Percentiles rank a stretch among this genome's conserved stretches.
These are phyloP conservation scores for Sporothrix dimorphospora DNA, from an alignment of 2,329 filamentous ascomycete genomes.

Conservation along the genomic window DNA sequence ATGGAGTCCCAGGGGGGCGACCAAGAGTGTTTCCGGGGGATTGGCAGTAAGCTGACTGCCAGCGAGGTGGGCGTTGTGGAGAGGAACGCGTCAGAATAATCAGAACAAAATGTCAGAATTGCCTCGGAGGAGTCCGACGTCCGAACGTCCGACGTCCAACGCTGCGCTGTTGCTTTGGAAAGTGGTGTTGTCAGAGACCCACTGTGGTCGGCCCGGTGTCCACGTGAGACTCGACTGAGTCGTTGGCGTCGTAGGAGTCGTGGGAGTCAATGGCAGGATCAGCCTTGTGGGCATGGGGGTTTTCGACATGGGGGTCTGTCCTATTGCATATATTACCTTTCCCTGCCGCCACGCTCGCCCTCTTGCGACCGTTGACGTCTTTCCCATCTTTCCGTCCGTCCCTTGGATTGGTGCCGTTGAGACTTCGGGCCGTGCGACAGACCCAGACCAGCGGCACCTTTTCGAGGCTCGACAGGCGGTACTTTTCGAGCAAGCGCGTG, in stretches of 20 bases:
- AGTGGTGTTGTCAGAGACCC: not conserved
- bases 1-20: not conserved
- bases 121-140: not conserved
- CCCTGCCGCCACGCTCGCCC: too few relatives aligned
- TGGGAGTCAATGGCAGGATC: not conserved
- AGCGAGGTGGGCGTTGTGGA: not conserved
- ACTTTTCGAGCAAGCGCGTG: constrained; percentile 29
- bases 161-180: not conserved
- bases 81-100: too few relatives aligned
- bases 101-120: not conserved
- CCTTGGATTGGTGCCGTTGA: constrained; percentile 31
- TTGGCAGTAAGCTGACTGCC: not conserved
- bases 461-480: constrained; percentile 28
- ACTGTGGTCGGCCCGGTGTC: not conserved
- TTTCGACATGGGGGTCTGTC: too few relatives aligned
- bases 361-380: not conserved
- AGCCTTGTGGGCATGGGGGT: not conserved
- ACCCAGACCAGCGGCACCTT: constrained; percentile 30
- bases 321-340: too few relatives aligned
- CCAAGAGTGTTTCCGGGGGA: too few relatives aligned
- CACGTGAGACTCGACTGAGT: too few relatives aligned
- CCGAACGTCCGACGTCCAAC: too few relatives aligned
- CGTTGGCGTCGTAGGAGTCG: too few relatives aligned
- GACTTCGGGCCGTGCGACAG: constrained; percentile 29
- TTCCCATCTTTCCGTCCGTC: not conserved